Conservation (phyloP, 192 early-diverging fungal genomes). For the Dispira parvispora region DNA sequence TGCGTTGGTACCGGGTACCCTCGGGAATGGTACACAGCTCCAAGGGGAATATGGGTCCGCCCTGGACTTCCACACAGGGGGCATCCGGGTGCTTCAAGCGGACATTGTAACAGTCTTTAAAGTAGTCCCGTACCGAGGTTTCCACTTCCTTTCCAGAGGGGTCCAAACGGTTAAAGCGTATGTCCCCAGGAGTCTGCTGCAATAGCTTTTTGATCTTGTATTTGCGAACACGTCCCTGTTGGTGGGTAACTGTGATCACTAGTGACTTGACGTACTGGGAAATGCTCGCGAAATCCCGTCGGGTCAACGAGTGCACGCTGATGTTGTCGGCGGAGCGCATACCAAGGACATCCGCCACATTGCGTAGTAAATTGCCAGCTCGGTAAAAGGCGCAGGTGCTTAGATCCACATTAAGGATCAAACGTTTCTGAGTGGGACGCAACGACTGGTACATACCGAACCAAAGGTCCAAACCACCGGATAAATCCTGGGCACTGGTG, state of each 20-base stretch:
- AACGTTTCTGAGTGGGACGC: constrained; percentile 50
- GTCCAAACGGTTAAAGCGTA: constrained; percentile 51
- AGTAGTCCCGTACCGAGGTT: constrained; percentile 48
- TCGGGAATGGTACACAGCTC: constrained; percentile 72
- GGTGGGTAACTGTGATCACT: constrained; percentile 38
- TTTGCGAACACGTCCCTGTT: constrained; percentile 49
- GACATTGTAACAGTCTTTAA: constrained; percentile 50
- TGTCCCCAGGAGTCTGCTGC: constrained; percentile 37
- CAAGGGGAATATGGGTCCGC: constrained; percentile 64
- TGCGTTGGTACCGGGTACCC: constrained; percentile 69
- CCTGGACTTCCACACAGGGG: constrained; percentile 64
- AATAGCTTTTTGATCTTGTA: constrained; percentile 59
- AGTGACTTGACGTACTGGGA: constrained; percentile 29
- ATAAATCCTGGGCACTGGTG: constrained; percentile 25
- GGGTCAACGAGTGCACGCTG: constrained; percentile 1
- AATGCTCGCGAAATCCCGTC: constrained; percentile 12
- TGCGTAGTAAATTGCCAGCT: constrained; percentile 47
- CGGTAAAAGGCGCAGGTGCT: constrained; percentile 49
- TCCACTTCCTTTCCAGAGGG: constrained; percentile 29
- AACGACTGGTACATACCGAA: constrained; percentile 84
- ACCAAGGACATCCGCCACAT: constrained; percentile 47
- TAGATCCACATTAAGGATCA: constrained; percentile 59
- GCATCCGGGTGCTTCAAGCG: constrained; percentile 56
- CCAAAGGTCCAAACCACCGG: constrained; percentile 78
- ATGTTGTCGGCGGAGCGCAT: constrained; percentile 29